Evolutionary conservation across 306 rosid genomes (phyloP).

Genomic region (Castanea crenata): DNA sequence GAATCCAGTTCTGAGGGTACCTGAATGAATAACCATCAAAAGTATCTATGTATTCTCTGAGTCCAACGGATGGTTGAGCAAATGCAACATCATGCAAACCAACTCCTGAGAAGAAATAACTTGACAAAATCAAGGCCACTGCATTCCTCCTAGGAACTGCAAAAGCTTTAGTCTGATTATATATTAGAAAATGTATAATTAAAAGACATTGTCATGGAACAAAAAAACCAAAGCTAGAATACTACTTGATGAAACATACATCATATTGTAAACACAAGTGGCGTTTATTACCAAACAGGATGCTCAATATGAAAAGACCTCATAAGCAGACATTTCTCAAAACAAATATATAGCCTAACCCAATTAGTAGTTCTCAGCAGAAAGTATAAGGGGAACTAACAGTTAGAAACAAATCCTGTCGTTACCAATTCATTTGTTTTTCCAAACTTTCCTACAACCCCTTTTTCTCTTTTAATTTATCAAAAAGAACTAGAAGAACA

Average conservation of each 20-base stretch:
- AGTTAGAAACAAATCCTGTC: not conserved
- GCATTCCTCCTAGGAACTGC: slow-evolving; percentile 91
- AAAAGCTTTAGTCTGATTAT: slow-evolving; percentile 84
- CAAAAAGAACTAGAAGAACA: not conserved
- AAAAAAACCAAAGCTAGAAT: not conserved
- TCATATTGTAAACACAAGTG: not conserved
- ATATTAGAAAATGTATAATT: slow-evolving; percentile 49
- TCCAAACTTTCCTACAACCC: not conserved
- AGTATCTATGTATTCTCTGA: slow-evolving; percentile 73
- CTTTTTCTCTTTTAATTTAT: not conserved
- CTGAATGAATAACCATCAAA: slow-evolving; percentile 89
- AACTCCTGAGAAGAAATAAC: slow-evolving; percentile 45
- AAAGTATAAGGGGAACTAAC: not conserved
- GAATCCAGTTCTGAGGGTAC: slow-evolving; percentile 88
- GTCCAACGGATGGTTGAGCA: slow-evolving; percentile 46
- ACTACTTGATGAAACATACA: not conserved
- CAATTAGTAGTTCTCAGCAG: not conserved
- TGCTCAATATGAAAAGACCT: not conserved
- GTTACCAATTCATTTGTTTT: not conserved
- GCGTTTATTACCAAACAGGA: not conserved
- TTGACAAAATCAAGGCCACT: slow-evolving; percentile 67
- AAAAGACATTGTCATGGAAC: slow-evolving; percentile 8
- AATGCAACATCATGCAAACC: slow-evolving; percentile 24
- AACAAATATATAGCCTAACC: too few relatives aligned
- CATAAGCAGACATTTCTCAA: not conserved